Conservation (phyloP, 805 yeast species). For the Pichia thaimueangensis region DNA sequence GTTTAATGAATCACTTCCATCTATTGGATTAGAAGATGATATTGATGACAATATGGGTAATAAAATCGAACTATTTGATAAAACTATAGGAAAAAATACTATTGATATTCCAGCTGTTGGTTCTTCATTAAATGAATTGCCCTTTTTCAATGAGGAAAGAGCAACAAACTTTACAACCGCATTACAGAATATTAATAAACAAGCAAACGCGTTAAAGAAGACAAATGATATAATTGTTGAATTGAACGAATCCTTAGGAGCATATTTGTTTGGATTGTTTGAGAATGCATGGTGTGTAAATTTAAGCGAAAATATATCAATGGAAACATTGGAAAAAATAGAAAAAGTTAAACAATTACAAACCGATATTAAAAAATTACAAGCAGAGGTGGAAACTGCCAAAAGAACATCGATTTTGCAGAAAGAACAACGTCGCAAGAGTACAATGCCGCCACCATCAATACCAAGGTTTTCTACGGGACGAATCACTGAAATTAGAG, state of each 20-base stretch:
- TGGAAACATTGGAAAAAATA: conserved; percentile 19
- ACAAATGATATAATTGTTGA: conserved; percentile 56
- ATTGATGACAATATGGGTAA: neutral
- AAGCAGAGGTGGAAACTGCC: conserved; percentile 1
- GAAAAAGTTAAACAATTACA: conserved; percentile 17
- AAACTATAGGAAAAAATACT: neutral
- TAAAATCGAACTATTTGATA: conserved; percentile 7
- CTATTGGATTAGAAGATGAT: neutral
- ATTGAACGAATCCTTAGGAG: conserved; percentile 68
- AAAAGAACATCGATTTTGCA: neutral
- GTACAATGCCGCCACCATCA: conserved; percentile 24
- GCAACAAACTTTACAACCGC: conserved; percentile 17
- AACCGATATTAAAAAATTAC: conserved; percentile 15
- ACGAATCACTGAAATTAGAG: neutral
- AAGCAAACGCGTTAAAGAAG: conserved; percentile 49
- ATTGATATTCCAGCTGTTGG: conserved; percentile 9
- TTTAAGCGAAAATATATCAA: conserved; percentile 35
- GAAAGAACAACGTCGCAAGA: conserved; percentile 3
- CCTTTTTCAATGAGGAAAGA: conserved; percentile 18
- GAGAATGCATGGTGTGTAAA: conserved; percentile 88
- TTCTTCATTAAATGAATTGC: conserved; percentile 13
- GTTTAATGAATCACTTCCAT: neutral
- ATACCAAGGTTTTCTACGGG: neutral
- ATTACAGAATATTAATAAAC: conserved; percentile 38
- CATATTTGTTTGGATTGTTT: conserved; percentile 72